Base-by-base conservation (phyloP, 352 stramenopile genomes). In the Phytophthora nicotianae region DNA sequence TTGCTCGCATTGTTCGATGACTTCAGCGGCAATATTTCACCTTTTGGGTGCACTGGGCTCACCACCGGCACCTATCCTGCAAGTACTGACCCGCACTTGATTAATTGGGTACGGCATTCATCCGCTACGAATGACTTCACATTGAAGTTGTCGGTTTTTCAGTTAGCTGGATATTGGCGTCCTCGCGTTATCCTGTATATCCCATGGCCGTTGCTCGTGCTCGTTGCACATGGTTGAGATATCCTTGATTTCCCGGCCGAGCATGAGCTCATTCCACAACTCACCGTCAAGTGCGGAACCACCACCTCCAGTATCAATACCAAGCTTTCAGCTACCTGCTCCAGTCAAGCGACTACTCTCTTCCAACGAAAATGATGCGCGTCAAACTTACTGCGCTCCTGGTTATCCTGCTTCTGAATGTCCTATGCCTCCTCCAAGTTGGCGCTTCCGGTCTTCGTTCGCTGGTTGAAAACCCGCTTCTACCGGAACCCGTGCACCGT, bases 261-360 rank as follows among this genome's bases (percentile, higher is more conserved):
- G 14, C 37, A 24, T 2, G 23, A 52, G 42, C 20, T 70, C 62
- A 70, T 38, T 70, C 20, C 49, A 70, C 27, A 55, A 50, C 35
- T 65, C 50, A 52, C 55, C 49, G 62, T 65, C 62, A 52, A 63
- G 27, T 46, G 37, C 60, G 38, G 60, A 68, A 58, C 60, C 51
- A 70, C 62, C 49, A 57, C 41, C 43, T 70, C 62, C 45, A 65
- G 41, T 56, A 65, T 47, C 38, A 47, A 32, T 33, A 13, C 38
- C 46, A 41, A 60, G 62, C 61, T 51, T 33, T 53, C 26, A 49
- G 61, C 54, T 69, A 54, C 48, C 54, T n/a, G n/a, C 16, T 21
- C 40, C 41, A 65, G 42, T 61, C 62, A 53, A 50, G n/a, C 16
- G 62, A 70, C 62, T 70, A 65, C 47, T 17, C 27, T 16, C 19